Evolutionary conservation across 148 eudicot genomes (phyloP).

Genomic region (Tetragonia tetragonoides): DNA sequence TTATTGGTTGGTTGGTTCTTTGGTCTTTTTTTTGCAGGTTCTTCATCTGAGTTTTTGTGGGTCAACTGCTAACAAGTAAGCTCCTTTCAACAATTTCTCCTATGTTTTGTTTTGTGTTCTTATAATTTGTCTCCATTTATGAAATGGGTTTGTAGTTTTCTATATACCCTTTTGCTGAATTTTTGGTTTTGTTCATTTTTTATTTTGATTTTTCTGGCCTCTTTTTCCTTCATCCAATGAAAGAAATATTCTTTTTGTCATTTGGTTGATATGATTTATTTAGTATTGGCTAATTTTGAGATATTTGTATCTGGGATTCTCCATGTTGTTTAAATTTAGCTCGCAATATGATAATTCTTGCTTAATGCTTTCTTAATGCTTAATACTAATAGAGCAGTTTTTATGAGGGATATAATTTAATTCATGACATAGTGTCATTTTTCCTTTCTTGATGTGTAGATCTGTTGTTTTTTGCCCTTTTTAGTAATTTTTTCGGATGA

Average conservation of each 20-base stretch:
- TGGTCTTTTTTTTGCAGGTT: slow-evolving; percentile 31
- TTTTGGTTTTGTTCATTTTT: background rate
- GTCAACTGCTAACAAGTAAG: slow-evolving; percentile 26
- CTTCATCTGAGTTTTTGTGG: slow-evolving; percentile 12
- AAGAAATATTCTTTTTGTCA: background rate
- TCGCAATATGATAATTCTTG: background rate
- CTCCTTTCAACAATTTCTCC: background rate
- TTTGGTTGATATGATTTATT: background rate
- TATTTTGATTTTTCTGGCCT: background rate
- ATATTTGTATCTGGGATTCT: background rate
- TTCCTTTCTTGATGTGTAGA: background rate
- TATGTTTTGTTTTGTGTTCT: background rate
- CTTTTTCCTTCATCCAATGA: background rate
- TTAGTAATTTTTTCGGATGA: background rate
- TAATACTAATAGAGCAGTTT: background rate
- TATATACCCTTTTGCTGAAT: background rate
- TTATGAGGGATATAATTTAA: background rate
- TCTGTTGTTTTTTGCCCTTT: background rate
- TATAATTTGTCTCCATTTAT: background rate
- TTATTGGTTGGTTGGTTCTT: slow-evolving; percentile 13
- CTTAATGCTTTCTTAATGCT: background rate
- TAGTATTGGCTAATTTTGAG: background rate
- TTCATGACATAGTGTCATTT: background rate
- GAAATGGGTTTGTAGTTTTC: slow-evolving; percentile 1
- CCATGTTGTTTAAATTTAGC: background rate